Evolutionary conservation across 2,329 filamentous ascomycete genomes (phyloP), one percentile per base, ranked within the genome.

Genomic region (Arachnopeziza araneosa): DNA sequence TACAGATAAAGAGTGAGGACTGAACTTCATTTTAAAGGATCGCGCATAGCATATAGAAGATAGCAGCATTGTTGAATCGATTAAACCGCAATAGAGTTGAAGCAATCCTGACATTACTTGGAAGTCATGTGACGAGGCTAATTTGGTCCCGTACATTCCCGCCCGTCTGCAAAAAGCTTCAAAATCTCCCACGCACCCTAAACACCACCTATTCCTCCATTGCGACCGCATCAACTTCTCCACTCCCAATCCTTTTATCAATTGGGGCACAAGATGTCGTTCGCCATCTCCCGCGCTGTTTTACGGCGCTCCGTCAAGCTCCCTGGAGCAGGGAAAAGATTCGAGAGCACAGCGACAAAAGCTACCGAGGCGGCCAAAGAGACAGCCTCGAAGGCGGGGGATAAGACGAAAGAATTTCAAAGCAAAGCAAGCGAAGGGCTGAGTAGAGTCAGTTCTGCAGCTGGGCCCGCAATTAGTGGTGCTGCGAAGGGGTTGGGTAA

Each of bases 371-470:
- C 76, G 54, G 75, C 75, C 57, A 75, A 77, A 70, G 74, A 78
- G 50, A 70, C 75, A 59, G 74, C 76, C 48, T 69, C 75, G 54
- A 71, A 81, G 70, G 76, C 77, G 54, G 69, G 74, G 21, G 67
- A 76, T 51, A 70, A 76, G 30, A 77, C 78, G 52, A 73, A 77
- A 66, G 76, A 82, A 63, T 76, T 77, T 69, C 71, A 78, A 54
- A 72, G 80, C 70, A 91, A 91, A 82, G 92, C 91, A 61, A 83
- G 87, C 66, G 83, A 96, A 78, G 91, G 92, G 66, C 84, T 97
- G 58, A 91, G 89, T 70, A 86, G 87, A 73, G 93, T 95, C 71
- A 82, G 88, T 66, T 87, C 89, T 70, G 86, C 90, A 57, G 93
- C 92, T 69, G 90, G 90, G 60, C 87, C 90, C 63, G 90, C 87